A percentile compares a stretch with the other conserved stretches of the same genome.
Conservation (phyloP, 176 grass and related monocot genomes). For the Oryza meridionalis region DNA sequence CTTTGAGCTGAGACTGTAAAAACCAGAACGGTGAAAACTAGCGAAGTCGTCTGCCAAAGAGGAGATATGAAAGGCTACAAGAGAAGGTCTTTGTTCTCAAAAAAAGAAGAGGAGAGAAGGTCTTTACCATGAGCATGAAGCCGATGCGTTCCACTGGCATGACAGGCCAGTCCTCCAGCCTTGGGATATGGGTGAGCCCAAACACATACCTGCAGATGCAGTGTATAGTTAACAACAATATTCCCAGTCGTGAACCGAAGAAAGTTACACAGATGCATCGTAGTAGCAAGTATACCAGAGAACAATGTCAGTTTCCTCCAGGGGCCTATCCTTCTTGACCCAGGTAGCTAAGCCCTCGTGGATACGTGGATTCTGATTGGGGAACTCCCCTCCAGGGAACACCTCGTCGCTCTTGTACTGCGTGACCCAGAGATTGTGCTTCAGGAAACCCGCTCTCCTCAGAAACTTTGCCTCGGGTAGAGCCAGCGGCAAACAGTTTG, state of each 20-base stretch:
- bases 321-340: slow-evolving; percentile 87
- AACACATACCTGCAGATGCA: slow-evolving; percentile 75
- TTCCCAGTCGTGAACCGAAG: background rate
- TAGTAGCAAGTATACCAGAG: slow-evolving; percentile 72
- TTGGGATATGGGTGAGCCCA: slow-evolving; percentile 94
- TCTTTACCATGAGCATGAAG: slow-evolving; percentile 95
- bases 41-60: background rate
- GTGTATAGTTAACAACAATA: slow-evolving; percentile 10
- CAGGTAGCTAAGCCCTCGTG: slow-evolving; percentile 95
- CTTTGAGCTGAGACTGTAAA: background rate
- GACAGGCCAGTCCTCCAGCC: slow-evolving; percentile 98
- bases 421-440: slow-evolving; percentile 99
- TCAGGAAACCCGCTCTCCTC: slow-evolving; percentile 92
- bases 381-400: slow-evolving; percentile 96
- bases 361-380: slow-evolving; percentile 93
- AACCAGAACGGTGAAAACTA: background rate
- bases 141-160: slow-evolving; percentile 98
- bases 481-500: slow-evolving; percentile 79
- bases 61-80: background rate
- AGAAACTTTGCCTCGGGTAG: slow-evolving; percentile 87
- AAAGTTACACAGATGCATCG: background rate
- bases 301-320: slow-evolving; percentile 96
- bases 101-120: background rate
- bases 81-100: too few species aligned
- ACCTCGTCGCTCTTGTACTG: slow-evolving; percentile 83